phyloP scores from a whole-genome alignment of 2,329 filamentous ascomycete genomes.

The Penicillium sp. region DNA sequence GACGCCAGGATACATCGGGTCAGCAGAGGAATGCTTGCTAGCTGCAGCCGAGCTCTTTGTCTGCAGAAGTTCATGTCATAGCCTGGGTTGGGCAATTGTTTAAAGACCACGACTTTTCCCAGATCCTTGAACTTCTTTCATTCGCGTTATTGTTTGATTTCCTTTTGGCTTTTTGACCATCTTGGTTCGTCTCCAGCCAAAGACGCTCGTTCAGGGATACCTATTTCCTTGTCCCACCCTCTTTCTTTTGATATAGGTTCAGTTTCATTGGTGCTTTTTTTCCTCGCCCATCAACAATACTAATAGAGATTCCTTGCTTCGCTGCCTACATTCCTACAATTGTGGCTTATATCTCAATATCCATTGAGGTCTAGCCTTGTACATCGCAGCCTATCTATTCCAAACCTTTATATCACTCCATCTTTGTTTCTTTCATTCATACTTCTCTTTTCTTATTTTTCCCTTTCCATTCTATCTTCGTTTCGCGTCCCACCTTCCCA shows the following conservation, averaged over 20 bases:
- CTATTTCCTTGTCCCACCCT: constrained; percentile 12
- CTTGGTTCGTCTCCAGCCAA: constrained; percentile 27
- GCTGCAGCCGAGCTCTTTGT: constrained; percentile 1
- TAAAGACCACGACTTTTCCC: background rate
- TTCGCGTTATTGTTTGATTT: constrained; percentile 15
- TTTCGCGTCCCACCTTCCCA: constrained; percentile 29
- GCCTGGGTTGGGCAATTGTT: background rate
- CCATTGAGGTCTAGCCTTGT: constrained; percentile 6
- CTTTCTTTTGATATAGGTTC: constrained; percentile 4
- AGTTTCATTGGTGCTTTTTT: constrained; percentile 10
- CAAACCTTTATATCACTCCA: constrained; percentile 8
- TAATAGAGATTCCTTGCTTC: background rate
- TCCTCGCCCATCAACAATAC: constrained; percentile 20
- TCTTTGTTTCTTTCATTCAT: background rate
- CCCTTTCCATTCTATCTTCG: constrained; percentile 16
- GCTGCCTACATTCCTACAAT: background rate
- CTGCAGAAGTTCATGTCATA: constrained; percentile 2
- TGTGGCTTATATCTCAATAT: background rate
- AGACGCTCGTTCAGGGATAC: constrained; percentile 44
- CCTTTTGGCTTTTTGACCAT: constrained; percentile 23
- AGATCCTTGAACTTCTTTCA: background rate
- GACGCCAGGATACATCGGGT: background rate
- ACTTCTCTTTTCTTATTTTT: background rate
- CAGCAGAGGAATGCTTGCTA: background rate
- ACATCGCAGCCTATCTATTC: constrained; percentile 10